Conservation (phyloP, 495 filamentous ascomycete genomes). For the Cercophora scortea region DNA sequence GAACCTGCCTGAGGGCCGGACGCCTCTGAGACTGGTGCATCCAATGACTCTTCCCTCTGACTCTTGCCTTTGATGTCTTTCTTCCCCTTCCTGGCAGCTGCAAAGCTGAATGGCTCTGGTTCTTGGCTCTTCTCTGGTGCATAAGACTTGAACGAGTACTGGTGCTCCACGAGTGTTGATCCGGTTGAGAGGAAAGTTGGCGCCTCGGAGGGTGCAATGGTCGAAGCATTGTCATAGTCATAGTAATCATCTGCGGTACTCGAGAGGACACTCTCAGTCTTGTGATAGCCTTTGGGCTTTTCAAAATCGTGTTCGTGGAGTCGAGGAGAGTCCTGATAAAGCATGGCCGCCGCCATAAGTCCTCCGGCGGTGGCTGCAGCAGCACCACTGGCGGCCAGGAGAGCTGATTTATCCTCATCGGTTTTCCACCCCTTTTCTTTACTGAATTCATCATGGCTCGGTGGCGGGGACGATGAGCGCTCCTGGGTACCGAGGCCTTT, state of each 20-base stretch:
- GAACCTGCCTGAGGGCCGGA: neutral
- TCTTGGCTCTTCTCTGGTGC: neutral
- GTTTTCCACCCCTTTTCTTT: neutral
- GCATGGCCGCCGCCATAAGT: constrained; percentile 17
- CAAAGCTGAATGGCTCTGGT: constrained; percentile 1
- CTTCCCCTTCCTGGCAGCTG: constrained; percentile 21
- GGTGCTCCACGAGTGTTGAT: constrained; percentile 6
- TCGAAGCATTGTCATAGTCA: constrained; percentile 21
- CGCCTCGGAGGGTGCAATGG: constrained; percentile 23
- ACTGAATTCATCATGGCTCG: neutral
- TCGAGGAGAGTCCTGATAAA: constrained; percentile 6
- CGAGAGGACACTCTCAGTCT: constrained; percentile 16
- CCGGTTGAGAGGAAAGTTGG: constrained; percentile 20
- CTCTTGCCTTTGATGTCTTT: constrained; percentile 13
- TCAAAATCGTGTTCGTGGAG: constrained; percentile 4
- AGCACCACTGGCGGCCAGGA: constrained; percentile 1
- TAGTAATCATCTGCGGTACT: constrained; percentile 9
- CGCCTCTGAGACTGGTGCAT: neutral
- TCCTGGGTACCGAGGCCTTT: no score
- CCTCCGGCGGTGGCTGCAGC: constrained; percentile 11
- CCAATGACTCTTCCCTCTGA: constrained; percentile 10
- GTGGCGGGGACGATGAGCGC: neutral
- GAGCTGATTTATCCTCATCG: constrained; percentile 1
- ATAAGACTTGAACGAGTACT: constrained; percentile 2
- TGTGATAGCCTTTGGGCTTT: constrained; percentile 8